phyloP scores from a whole-genome alignment of 352 stramenopile genomes.

The Globisporangium polare region DNA sequence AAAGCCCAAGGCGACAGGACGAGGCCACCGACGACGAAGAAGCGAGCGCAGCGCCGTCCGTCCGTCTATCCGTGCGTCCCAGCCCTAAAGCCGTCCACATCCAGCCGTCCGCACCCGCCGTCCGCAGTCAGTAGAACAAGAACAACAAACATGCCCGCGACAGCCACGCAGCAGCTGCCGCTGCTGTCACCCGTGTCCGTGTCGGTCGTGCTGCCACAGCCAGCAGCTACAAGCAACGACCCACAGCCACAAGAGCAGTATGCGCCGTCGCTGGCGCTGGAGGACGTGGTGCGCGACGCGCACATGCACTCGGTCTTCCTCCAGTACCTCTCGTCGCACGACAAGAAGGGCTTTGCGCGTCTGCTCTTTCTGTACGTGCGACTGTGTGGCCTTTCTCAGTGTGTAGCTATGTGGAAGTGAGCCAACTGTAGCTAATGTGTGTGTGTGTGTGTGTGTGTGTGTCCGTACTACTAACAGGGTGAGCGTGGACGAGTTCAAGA shows the following conservation, averaged over 20 bases:
- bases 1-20: neutral
- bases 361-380: constrained; percentile 68
- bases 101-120: neutral
- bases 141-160: constrained; percentile 9
- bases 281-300: constrained; percentile 70
- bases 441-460: neutral
- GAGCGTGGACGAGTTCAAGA: constrained; percentile 87
- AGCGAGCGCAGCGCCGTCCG: neutral
- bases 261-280: constrained; percentile 37
- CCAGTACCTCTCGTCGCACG: constrained; percentile 58
- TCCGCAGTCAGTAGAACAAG: neutral
- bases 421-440: neutral
- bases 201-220: constrained; percentile 8
- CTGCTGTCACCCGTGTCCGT: neutral
- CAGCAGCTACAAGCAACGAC: neutral
- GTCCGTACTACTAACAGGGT: constrained; percentile 26
- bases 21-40: neutral
- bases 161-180: constrained; percentile 1
- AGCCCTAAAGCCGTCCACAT: too few species aligned
- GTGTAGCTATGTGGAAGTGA: neutral
- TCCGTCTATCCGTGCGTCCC: neutral
- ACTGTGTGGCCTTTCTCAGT: neutral
- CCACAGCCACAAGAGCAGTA: neutral
- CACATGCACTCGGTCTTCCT: constrained; percentile 81
- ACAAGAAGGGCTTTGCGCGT: constrained; percentile 72